Evolutionary conservation across 495 filamentous ascomycete genomes (phyloP), one percentile per base, ranked within the genome.

Genomic region (Tuber indicum): DNA sequence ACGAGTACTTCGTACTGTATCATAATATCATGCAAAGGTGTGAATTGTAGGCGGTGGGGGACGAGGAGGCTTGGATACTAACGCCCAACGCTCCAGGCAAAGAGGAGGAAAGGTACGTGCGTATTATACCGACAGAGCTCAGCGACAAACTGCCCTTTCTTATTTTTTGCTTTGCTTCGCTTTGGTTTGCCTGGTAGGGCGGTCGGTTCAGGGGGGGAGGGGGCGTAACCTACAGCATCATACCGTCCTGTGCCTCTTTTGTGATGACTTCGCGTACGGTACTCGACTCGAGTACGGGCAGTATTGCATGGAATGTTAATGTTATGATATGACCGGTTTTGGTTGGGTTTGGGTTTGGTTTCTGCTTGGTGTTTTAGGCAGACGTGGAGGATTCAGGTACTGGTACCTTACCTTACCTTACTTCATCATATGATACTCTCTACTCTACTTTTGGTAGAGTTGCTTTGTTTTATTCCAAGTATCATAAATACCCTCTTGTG

Each of bases 381-480:
- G 58, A 14, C 58, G 58, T 66, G 58, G 58, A 66, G 58, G 58
- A 66, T 66, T 32, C 32, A 36, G 58, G 58, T 66, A 66, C 58
- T 0, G n/a, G 26, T 26, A 17, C n/a, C n/a, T n/a, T n/a, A n/a
- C n/a, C n/a, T 4, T 36, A 58, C 23, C 9, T 23, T 66, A 66
- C 58, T 26, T 66, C 32, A 5, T 26, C 14, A 36, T 17, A 32
- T 32, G 26, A 6, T 66, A 66, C 26, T 66, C 23, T 23, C 26
- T 66, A 26, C 16, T 66, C 58, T 12, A n/a, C n/a, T n/a, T n/a
- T n/a, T 66, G 52, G 52, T 26, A 14, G 9, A n/a, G 14, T 58
- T 9, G n/a, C n/a, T 10, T 66, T 10, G 17, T 66, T 32, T 66
- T 66, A 26, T 66, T 26, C 49, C n/a, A 17, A 36, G 26, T 14